A percentile compares a stretch with the other conserved stretches of the same genome.
These are phyloP conservation scores for Podosphaera xanthii DNA, from an alignment of 2,329 filamentous ascomycete genomes.

Conservation along the genomic window DNA sequence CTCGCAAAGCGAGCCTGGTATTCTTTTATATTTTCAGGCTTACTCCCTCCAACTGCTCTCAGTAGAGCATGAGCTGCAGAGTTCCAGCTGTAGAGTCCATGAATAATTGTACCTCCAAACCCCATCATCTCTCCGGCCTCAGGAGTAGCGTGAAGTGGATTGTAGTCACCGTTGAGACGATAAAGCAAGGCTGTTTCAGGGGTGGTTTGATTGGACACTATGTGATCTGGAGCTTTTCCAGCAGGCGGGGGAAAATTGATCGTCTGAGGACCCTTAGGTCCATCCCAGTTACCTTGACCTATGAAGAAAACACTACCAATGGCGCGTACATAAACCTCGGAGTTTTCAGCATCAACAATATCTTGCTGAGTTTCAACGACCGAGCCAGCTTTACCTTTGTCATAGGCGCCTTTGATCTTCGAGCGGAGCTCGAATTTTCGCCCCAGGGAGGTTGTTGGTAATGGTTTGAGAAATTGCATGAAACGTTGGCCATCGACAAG, in stretches of 20 bases:
- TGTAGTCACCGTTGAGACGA: slow-evolving; percentile 81
- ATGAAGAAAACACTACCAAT: slow-evolving; percentile 43
- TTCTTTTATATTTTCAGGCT: slow-evolving; percentile 64
- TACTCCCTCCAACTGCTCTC: slow-evolving; percentile 47
- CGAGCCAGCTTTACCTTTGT: slow-evolving; percentile 47
- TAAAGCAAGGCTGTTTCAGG: slow-evolving; percentile 54
- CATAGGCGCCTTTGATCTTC: slow-evolving; percentile 47
- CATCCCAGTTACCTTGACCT: slow-evolving; percentile 57
- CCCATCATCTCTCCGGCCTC: slow-evolving; percentile 76
- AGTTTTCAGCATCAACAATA: slow-evolving; percentile 36
- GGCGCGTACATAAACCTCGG: slow-evolving; percentile 36
- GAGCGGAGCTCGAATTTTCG: slow-evolving; percentile 38
- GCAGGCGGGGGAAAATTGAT: slow-evolving; percentile 57
- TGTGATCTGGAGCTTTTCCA: slow-evolving; percentile 45
- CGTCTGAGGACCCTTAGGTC: slow-evolving; percentile 68
- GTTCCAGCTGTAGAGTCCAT: slow-evolving; percentile 80
- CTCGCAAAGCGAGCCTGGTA: slow-evolving; percentile 76
- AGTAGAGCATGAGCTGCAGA: slow-evolving; percentile 51
- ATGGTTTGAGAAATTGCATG: slow-evolving; percentile 37
- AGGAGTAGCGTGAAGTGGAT: slow-evolving; percentile 72
- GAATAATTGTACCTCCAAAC: slow-evolving; percentile 72
- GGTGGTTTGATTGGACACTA: slow-evolving; percentile 47
- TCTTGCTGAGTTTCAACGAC: slow-evolving; percentile 44
- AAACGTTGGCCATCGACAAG: slow-evolving; percentile 46
- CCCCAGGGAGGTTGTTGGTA: slow-evolving; percentile 37